Conservation (phyloP, 805 yeast species). For the Teunomyces panamensis region DNA sequence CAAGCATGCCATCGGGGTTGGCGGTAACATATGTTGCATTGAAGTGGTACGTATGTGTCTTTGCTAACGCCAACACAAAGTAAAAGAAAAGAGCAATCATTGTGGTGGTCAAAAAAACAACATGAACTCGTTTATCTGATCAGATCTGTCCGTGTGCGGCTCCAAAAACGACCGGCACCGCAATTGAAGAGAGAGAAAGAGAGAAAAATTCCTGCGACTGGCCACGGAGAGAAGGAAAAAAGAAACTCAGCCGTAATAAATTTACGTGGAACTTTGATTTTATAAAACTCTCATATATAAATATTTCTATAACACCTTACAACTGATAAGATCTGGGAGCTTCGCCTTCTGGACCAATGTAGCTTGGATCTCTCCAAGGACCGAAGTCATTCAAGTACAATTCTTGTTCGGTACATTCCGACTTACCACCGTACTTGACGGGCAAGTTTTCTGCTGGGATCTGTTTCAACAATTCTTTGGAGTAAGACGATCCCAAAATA, state of each 20-base stretch:
- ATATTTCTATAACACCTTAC: constrained; percentile 3
- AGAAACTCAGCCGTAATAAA: neutral
- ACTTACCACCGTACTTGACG: constrained; percentile 80
- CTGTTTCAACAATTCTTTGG: constrained; percentile 82
- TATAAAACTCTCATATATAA: constrained; percentile 1
- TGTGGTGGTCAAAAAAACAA: neutral
- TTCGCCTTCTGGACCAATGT: constrained; percentile 92
- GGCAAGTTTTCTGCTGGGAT: constrained; percentile 94
- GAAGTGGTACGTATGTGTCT: constrained; percentile 34
- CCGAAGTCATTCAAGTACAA: constrained; percentile 87
- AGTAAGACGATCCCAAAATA: constrained; percentile 77
- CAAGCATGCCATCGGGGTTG: constrained; percentile 56
- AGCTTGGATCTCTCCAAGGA: constrained; percentile 93
- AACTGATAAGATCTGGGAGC: constrained; percentile 56
- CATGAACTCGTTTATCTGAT: neutral
- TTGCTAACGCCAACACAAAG: neutral
- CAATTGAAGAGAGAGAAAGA: neutral
- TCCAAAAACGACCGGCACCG: too few species aligned
- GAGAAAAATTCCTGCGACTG: neutral
- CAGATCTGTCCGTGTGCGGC: neutral
- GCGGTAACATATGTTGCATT: constrained; percentile 38
- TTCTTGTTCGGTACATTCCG: constrained; percentile 71
- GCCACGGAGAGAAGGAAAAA: neutral
- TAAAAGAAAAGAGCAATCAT: constrained; percentile 1
- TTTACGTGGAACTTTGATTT: neutral